Evolutionary conservation across 2,329 filamentous ascomycete genomes (phyloP).

Genomic region (Penicillium sp.): DNA sequence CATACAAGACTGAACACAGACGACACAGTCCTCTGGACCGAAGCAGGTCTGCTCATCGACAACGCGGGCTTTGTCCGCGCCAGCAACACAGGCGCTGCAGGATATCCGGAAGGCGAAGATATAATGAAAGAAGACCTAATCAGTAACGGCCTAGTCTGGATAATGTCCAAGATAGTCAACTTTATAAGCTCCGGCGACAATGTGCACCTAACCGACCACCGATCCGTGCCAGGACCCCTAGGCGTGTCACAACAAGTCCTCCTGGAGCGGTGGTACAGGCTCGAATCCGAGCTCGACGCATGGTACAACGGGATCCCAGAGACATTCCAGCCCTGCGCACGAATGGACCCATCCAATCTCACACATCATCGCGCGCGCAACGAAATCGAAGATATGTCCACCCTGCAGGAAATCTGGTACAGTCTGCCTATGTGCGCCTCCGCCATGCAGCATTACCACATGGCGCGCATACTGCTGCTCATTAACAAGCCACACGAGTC

Average conservation of each 20-base stretch:
- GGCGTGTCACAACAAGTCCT: conserved; percentile 43
- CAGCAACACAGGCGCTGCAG: conserved; percentile 38
- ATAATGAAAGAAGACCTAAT: conserved; percentile 64
- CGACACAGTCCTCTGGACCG: conserved; percentile 63
- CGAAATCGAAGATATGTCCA: conserved; percentile 36
- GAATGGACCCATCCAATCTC: conserved; percentile 42
- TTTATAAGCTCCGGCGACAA: conserved; percentile 61
- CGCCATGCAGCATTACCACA: conserved; percentile 54
- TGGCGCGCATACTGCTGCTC: conserved; percentile 45
- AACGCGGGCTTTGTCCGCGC: conserved; percentile 52
- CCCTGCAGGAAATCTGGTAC: conserved; percentile 62
- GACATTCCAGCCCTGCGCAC: conserved; percentile 59
- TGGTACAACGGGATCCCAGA: conserved; percentile 62
- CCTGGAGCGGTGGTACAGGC: conserved; percentile 51
- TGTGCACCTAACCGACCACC: conserved; percentile 34
- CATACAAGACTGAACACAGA: conserved; percentile 62
- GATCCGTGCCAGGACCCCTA: conserved; percentile 30
- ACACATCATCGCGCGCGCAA: conserved; percentile 25
- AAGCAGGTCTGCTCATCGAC: conserved; percentile 61
- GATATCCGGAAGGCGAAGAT: conserved; percentile 38
- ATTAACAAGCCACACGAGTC: conserved; percentile 46
- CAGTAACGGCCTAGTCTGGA: conserved; percentile 64
- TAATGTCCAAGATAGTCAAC: conserved; percentile 66
- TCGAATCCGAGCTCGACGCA: conserved; percentile 57
- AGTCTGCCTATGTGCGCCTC: conserved; percentile 65